Evolutionary conservation across 129 eudicot genomes (phyloP).

Genomic region (Rutidosis leptorrhynchoides): DNA sequence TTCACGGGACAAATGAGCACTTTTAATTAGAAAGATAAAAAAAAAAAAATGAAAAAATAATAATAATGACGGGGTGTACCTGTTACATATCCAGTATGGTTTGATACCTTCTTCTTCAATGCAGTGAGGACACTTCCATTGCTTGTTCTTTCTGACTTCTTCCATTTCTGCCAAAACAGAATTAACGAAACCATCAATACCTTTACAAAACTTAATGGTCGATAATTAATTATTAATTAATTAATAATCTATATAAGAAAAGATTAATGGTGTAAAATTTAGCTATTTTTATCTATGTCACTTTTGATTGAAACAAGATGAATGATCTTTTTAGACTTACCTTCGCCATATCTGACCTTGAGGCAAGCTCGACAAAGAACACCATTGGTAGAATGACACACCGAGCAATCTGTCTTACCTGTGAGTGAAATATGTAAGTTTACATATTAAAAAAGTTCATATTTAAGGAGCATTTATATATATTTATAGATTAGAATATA

Average conservation of each 20-base stretch:
- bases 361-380: conserved; percentile 81
- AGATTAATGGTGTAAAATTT: neutral
- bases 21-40: neutral
- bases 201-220: neutral
- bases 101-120: conserved; percentile 53
- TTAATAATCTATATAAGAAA: neutral
- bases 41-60: neutral
- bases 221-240: too few species aligned
- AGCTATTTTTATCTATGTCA: neutral
- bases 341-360: conserved; percentile 71
- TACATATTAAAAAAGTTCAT: neutral
- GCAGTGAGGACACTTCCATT: conserved; percentile 81
- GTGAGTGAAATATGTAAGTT: conserved; percentile 20
- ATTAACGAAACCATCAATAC: neutral
- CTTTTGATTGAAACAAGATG: conserved; percentile 3
- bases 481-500: too few species aligned
- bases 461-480: neutral
- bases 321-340: conserved; percentile 32
- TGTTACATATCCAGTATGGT: conserved; percentile 77
- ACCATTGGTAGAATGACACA: conserved; percentile 63
- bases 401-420: conserved; percentile 82
- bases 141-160: conserved; percentile 60
- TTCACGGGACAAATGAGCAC: neutral
- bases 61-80: conserved; percentile 27
- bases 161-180: conserved; percentile 46